These are phyloP conservation scores for Hamamelis virginiana DNA, from an alignment of 164 flowering plant species.

Conservation along the genomic window DNA sequence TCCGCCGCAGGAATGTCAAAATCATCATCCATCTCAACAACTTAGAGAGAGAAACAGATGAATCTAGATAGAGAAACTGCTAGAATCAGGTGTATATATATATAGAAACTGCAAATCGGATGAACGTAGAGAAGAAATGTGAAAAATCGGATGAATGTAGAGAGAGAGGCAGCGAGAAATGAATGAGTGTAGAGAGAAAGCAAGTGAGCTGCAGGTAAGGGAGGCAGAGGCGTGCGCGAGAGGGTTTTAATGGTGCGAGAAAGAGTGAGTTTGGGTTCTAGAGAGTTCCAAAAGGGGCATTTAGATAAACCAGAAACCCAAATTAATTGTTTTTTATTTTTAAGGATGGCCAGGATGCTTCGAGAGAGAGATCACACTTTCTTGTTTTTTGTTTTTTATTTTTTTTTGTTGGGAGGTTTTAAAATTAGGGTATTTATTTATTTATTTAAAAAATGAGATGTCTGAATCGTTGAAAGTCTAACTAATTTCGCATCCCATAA, in stretches of 20 bases:
- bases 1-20: slow-evolving; percentile 16
- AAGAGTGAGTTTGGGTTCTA: background rate
- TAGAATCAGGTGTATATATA: background rate
- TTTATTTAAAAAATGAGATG: too few relatives aligned
- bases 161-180: background rate
- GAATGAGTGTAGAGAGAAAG: background rate
- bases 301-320: background rate
- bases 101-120: too few relatives aligned
- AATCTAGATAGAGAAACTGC: background rate
- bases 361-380: background rate
- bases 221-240: too few relatives aligned
- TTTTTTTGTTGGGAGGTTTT: too few relatives aligned
- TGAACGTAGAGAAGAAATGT: background rate
- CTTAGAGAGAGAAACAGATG: background rate
- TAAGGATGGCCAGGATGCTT: background rate
- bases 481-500: too few relatives aligned
- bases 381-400: too few relatives aligned
- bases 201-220: background rate
- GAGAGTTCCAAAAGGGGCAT: slow-evolving; percentile 1
- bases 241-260: background rate
- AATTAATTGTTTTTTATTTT: too few relatives aligned
- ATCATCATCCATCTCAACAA: slow-evolving; percentile 10
- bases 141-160: background rate
- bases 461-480: too few relatives aligned
- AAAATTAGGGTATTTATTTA: too few relatives aligned